Base-by-base conservation (phyloP, 73 alveolate genomes). In the Stentor roeselii region DNA sequence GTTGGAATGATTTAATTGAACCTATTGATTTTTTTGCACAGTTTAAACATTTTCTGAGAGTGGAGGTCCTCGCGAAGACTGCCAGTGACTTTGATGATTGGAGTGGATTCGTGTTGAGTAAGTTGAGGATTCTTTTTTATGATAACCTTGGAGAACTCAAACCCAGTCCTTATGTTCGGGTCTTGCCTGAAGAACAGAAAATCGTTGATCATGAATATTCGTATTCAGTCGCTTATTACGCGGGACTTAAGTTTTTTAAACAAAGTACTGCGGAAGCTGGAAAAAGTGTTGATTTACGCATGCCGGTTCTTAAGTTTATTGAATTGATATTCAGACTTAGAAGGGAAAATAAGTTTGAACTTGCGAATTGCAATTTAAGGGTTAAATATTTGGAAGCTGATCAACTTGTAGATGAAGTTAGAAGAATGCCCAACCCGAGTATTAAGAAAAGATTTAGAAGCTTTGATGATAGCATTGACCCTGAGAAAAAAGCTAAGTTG, bases 1-100 rank as follows among this genome's bases (percentile, higher is more conserved):
- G 1, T 50, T 95, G 99, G 99, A 86, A 86, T 75, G 78, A 90
- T 2, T 84, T 95, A 61, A 93, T 95, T 83, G 86, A 95, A 84
- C 89, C 89, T 59, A 42, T 89, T 42, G 83, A 90, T 88, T 91
- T 95, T 86, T 93, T 93, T 82, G 86, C 83, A 3, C 88, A 90
- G 39, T 95, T 86, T 84, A 75, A 84, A 41, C 91, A 83, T 84
- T 95, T 92, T 85, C 86, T 95, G 58, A 87, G 88, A 89, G 92
- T 95, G 35, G 95, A 92, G 82, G 89, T 95, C 40, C 88, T 93
- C 3, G 82, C 94, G 50, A 80, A 39, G 3, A 36, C 88, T 35
- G 39, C 78, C 1, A 88, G 83, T 39, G 39, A 41, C n/a, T 89
- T 78, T 76, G 58, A 82, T 75, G 39, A 77, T 42, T 91, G 93